These are phyloP conservation scores for Ceratobasidium sp. DNA, from an alignment of 1,284 basidiomycete genomes.

Conservation along the genomic window DNA sequence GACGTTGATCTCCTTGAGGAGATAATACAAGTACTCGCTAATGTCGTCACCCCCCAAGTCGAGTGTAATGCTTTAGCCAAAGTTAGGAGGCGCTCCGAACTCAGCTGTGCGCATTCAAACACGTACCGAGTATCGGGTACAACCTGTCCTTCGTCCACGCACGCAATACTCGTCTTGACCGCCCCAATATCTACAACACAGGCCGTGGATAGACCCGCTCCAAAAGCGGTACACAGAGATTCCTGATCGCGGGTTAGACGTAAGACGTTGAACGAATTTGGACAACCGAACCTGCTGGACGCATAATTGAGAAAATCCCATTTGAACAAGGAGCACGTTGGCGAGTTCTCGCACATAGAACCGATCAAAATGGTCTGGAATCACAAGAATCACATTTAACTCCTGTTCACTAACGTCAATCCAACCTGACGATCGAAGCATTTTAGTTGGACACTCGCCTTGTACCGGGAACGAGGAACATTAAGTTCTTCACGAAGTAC, in stretches of 20 bases:
- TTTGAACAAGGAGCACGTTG: conserved; percentile 73
- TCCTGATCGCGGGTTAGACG: conserved; percentile 61
- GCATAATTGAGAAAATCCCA: conserved; percentile 92
- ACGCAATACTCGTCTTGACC: conserved; percentile 81
- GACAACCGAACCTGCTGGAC: conserved; percentile 73
- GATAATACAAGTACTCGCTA: conserved; percentile 81
- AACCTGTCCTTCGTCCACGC: conserved; percentile 93
- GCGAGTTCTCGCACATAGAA: conserved; percentile 81
- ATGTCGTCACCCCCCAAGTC: conserved; percentile 93
- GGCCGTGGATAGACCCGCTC: conserved; percentile 90
- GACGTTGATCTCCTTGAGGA: conserved; percentile 82
- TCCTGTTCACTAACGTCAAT: conserved; percentile 57
- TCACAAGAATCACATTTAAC: conserved; percentile 85
- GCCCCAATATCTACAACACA: conserved; percentile 97
- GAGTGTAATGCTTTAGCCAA: conserved; percentile 68
- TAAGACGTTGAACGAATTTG: conserved; percentile 1
- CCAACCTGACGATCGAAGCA: background rate
- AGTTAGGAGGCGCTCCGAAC: background rate
- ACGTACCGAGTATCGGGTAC: conserved; percentile 82
- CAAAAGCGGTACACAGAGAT: conserved; percentile 90
- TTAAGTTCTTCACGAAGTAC: conserved; percentile 67
- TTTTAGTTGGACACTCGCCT: conserved; percentile 56
- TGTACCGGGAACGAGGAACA: conserved; percentile 64
- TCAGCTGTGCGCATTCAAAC: background rate
- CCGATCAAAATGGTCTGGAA: conserved; percentile 91